Evolutionary conservation across 257 asterid genomes (phyloP).

Genomic region (Petunia secreta): DNA sequence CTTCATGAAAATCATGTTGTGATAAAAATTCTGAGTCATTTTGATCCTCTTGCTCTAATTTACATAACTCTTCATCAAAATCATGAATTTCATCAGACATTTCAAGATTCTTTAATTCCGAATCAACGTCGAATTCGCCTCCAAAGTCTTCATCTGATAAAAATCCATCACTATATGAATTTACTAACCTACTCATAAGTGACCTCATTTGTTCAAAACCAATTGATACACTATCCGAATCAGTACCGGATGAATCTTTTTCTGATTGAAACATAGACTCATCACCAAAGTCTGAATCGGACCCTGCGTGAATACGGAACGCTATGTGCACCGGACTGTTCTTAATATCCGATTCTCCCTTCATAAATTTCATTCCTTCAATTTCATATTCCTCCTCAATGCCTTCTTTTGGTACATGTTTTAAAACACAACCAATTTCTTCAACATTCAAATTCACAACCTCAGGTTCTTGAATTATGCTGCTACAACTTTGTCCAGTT

Average conservation of each 20-base stretch:
- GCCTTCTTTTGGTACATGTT: neutral
- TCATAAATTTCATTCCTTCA: slow-evolving; percentile 26
- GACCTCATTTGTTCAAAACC: slow-evolving; percentile 40
- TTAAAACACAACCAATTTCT: neutral
- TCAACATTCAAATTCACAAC: slow-evolving; percentile 21
- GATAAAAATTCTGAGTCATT: slow-evolving; percentile 38
- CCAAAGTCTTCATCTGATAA: slow-evolving; percentile 64
- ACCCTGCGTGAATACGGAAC: neutral
- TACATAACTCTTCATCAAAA: slow-evolving; percentile 37
- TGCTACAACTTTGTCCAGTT: slow-evolving; percentile 26
- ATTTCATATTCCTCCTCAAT: slow-evolving; percentile 22
- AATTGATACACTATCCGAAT: slow-evolving; percentile 46
- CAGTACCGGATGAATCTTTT: slow-evolving; percentile 28
- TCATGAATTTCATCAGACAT: slow-evolving; percentile 42
- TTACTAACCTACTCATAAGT: slow-evolving; percentile 35
- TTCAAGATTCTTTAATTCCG: slow-evolving; percentile 29
- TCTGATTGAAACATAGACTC: slow-evolving; percentile 32
- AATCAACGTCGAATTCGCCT: slow-evolving; percentile 38
- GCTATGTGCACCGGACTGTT: neutral
- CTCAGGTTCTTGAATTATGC: slow-evolving; percentile 37
- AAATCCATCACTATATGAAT: slow-evolving; percentile 54
- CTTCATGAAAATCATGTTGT: slow-evolving; percentile 47
- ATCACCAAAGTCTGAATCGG: slow-evolving; percentile 26
- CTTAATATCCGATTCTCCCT: slow-evolving; percentile 2
- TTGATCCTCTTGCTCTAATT: slow-evolving; percentile 37